Conservation (phyloP, 306 rosid genomes). For the Dalbergia cochinchinensis region DNA sequence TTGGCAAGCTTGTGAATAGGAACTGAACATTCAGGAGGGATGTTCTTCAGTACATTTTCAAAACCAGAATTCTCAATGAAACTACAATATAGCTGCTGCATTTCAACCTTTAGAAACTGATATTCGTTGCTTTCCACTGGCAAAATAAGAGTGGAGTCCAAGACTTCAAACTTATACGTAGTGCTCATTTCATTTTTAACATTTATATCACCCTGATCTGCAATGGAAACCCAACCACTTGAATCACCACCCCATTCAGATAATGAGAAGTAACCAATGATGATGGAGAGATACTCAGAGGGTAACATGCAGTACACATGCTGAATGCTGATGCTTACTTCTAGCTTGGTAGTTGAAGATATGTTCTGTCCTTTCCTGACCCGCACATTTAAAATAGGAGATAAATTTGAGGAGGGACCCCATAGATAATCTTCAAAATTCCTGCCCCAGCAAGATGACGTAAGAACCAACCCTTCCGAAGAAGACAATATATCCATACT, state of each 20-base stretch:
- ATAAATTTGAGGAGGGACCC: constrained; percentile 81
- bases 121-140: constrained; percentile 74
- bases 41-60: constrained; percentile 55
- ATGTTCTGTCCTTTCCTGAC: constrained; percentile 57
- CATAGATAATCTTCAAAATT: constrained; percentile 72
- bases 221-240: constrained; percentile 43
- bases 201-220: constrained; percentile 49
- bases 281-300: constrained; percentile 83
- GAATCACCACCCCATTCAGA: constrained; percentile 79
- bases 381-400: constrained; percentile 84
- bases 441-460: constrained; percentile 74
- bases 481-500: constrained; percentile 71
- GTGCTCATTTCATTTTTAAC: constrained; percentile 56
- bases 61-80: constrained; percentile 57
- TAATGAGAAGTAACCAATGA: constrained; percentile 85
- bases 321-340: constrained; percentile 74
- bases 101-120: constrained; percentile 74
- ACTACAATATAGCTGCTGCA: constrained; percentile 69
- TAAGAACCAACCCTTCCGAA: constrained; percentile 74
- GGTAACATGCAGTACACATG: constrained; percentile 91
- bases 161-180: constrained; percentile 76
- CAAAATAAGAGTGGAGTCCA: constrained; percentile 76
- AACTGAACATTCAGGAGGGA: constrained; percentile 67
- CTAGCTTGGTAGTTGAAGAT: constrained; percentile 58
- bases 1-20: constrained; percentile 67